These are phyloP conservation scores for Solanum corneliomulleri DNA, from an alignment of 257 asterid genomes.

Conservation along the genomic window DNA sequence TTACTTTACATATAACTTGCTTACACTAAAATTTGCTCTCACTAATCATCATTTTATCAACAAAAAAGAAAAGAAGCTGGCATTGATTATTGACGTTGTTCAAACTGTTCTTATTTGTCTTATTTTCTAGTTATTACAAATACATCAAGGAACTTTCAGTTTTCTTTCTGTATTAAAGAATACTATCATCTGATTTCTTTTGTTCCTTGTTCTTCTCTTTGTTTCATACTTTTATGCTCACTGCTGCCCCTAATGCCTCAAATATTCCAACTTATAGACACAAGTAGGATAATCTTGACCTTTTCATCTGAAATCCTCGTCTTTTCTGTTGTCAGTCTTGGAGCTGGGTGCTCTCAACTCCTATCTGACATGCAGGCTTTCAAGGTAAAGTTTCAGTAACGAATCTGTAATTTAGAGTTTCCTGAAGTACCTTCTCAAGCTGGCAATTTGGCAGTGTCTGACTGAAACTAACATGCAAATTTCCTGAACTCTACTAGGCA, in stretches of 20 bases:
- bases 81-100: neutral
- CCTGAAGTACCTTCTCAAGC: constrained; percentile 2
- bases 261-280: neutral
- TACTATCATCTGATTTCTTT: neutral
- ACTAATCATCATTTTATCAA: neutral
- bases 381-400: constrained; percentile 55
- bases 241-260: neutral
- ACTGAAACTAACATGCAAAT: constrained; percentile 4
- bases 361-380: constrained; percentile 99
- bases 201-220: neutral
- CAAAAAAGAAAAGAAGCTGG: neutral
- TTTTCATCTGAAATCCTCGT: constrained; percentile 18
- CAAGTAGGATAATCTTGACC: neutral
- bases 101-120: neutral
- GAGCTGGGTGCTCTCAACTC: constrained; percentile 98
- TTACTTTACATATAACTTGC: neutral
- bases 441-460: constrained; percentile 2
- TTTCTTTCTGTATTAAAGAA: neutral
- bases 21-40: neutral
- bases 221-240: neutral
- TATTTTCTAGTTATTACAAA: neutral
- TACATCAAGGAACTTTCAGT: neutral
- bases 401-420: neutral
- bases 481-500: constrained; percentile 48
- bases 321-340: constrained; percentile 52